phyloP scores from a whole-genome alignment of 108 stramenopile species.

The Licmophora abbreviata region DNA sequence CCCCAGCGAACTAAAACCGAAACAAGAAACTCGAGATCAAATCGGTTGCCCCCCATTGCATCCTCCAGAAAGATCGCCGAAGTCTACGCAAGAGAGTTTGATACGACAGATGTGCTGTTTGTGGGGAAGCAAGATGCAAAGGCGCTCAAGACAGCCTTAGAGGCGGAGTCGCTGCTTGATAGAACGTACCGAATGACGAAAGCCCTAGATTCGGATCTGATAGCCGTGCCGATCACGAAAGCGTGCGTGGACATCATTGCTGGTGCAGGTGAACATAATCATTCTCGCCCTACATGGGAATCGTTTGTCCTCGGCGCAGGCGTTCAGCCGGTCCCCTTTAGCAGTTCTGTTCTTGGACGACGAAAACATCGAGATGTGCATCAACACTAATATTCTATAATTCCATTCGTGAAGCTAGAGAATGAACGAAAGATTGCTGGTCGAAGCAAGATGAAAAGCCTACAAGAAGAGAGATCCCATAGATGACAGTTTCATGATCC shows the following conservation, averaged over 20 bases:
- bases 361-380: background rate
- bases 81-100: background rate
- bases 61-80: background rate
- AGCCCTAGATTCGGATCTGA: slow-evolving; percentile 9
- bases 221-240: slow-evolving; percentile 47
- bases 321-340: slow-evolving; percentile 3
- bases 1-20: background rate
- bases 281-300: background rate
- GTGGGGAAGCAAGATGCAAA: slow-evolving; percentile 51
- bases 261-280: background rate
- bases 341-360: slow-evolving; percentile 1
- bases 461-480: background rate
- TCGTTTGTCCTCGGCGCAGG: slow-evolving; percentile 1
- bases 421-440: background rate
- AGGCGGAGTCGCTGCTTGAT: slow-evolving; percentile 38
- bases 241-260: background rate
- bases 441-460: background rate
- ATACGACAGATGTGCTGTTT: slow-evolving; percentile 49
- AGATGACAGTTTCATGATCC: background rate
- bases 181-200: slow-evolving; percentile 59
- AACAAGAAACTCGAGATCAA: background rate
- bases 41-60: background rate
- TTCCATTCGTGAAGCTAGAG: background rate
- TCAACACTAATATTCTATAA: background rate
- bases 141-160: slow-evolving; percentile 35